phyloP scores from a whole-genome alignment of 1,139 yeast genomes.

The Dujonia santamariae region DNA sequence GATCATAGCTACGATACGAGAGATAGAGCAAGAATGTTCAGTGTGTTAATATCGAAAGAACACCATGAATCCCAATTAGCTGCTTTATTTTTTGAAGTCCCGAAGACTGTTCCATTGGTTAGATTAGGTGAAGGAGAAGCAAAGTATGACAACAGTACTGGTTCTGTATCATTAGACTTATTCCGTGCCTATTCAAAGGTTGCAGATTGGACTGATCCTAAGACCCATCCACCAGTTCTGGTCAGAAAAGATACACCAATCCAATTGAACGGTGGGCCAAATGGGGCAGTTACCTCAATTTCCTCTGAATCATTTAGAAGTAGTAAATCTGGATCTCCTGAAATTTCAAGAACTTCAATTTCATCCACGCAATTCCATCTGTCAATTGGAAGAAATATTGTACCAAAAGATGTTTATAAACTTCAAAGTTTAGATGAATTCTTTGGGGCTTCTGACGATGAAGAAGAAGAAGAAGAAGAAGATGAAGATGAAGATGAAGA shows the following conservation, averaged over 20 bases:
- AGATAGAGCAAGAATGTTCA: conserved; percentile 78
- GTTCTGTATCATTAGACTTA: conserved; percentile 9
- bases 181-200: conserved; percentile 22
- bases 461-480: conserved; percentile 21
- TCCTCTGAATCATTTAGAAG: conserved; percentile 17
- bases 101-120: conserved; percentile 61
- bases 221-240: conserved; percentile 28
- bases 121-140: conserved; percentile 8
- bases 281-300: conserved; percentile 14
- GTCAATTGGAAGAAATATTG: conserved; percentile 3
- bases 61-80: conserved; percentile 54
- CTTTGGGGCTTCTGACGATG: conserved; percentile 55
- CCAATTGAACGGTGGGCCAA: conserved; percentile 18
- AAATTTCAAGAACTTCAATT: conserved; percentile 20
- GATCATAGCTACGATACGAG: conserved; percentile 78
- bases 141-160: conserved; percentile 1
- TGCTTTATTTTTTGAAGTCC: conserved; percentile 74
- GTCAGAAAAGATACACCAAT: conserved; percentile 33
- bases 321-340: conserved; percentile 18
- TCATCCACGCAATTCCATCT: conserved; percentile 21
- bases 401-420: conserved; percentile 39
- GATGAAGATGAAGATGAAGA: conserved; percentile 22
- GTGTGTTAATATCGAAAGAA: conserved; percentile 43
- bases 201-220: conserved; percentile 35
- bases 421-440: conserved; percentile 84